Evolutionary conservation across 495 filamentous ascomycete genomes (phyloP), one percentile per base, ranked within the genome.

Genomic region (Oidiodendron maius): DNA sequence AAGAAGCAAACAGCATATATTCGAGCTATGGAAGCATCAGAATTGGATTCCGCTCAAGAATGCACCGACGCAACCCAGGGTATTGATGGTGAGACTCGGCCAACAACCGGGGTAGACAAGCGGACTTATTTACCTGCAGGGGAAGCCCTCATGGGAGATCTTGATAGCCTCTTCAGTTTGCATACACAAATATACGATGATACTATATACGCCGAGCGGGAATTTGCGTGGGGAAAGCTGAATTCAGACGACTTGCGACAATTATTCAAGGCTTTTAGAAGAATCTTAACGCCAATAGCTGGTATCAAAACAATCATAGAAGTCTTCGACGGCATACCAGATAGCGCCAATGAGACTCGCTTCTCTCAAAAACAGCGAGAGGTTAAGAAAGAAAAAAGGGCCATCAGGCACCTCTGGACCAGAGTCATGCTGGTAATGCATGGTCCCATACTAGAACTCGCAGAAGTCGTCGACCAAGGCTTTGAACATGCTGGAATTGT

Each of bases 191-290:
- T 90, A 9, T 65, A 79, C 32, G 68, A 70, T 0, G 86, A 91
- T 52, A 48, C 88, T n/a, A 70, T 77, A 0, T 90, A 87, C 58
- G 87, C 86, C 0, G 90, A 91, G 56, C 75, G 87, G 16, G 87
- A 91, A 54, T 56, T 87, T 20, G 84, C 84, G 0, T 74, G 74
- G 43, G 86, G 86, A 0, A 82, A 82, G 50, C 64, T 88, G 15
- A 71, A 75, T 16, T 76, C 85, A 0, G 74, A 82, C 40, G 84
- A 89, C 46, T 56, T 91, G 2, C 66, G 78, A 15, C 58, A 71
- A n/a, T 66, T 86, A 1, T 76, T 74, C 45, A 72, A 72, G 26
- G 64, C 79, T 16, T 62, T 88, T 9, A 79, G 79, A 13, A 66
- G 69, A 16, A 69, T 84, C n/a, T 76, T 86, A 57, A 66, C 86